phyloP scores from a whole-genome alignment of 2,329 filamentous ascomycete species.

The Colletotrichum plurivorum region DNA sequence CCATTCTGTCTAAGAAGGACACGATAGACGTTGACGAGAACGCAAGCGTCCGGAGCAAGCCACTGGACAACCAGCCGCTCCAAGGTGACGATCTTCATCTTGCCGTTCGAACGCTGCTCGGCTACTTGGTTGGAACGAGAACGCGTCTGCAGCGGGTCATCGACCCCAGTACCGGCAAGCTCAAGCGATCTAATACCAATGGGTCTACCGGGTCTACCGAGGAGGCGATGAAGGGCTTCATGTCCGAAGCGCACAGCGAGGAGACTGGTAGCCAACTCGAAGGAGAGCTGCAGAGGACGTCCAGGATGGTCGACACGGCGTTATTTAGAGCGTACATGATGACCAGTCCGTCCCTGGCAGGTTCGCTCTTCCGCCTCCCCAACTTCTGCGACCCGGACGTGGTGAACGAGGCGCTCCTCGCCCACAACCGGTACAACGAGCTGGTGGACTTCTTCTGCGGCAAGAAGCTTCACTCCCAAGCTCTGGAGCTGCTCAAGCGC shows the following conservation, averaged over 20 bases:
- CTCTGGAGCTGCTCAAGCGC: conserved; percentile 83
- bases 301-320: conserved; percentile 91
- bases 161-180: conserved; percentile 72
- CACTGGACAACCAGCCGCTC: conserved; percentile 65
- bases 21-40: conserved; percentile 68
- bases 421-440: conserved; percentile 90
- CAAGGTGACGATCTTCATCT: conserved; percentile 87
- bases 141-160: conserved; percentile 73
- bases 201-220: conserved; percentile 60
- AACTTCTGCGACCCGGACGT: conserved; percentile 98
- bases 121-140: conserved; percentile 90
- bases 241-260: conserved; percentile 59
- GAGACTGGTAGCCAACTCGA: conserved; percentile 75
- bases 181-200: conserved; percentile 65
- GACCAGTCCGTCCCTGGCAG: conserved; percentile 85
- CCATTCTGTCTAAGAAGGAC: conserved; percentile 71
- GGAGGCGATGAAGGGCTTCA: conserved; percentile 68
- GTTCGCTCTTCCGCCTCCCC: conserved; percentile 91
- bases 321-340: conserved; percentile 97
- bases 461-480: conserved; percentile 91
- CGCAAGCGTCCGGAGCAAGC: conserved; percentile 64
- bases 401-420: conserved; percentile 91
- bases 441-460: conserved; percentile 98
- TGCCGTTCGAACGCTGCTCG: conserved; percentile 86
- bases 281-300: conserved; percentile 80